These are phyloP conservation scores for Guillardia theta DNA, from an alignment of 78 protist genomes.

Conservation along the genomic window DNA sequence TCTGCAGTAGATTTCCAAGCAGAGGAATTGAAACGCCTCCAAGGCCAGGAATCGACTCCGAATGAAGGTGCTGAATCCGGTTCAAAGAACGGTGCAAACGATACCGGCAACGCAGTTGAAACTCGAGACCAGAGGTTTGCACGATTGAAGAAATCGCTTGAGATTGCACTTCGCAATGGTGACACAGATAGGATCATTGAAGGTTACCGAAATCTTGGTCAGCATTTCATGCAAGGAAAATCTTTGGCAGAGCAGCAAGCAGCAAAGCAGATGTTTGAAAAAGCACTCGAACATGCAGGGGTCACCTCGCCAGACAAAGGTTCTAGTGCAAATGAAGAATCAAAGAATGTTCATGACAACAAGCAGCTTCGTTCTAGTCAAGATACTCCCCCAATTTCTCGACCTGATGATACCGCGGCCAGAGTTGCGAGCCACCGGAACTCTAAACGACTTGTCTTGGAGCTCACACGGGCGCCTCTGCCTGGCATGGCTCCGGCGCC, in stretches of 20 bases:
- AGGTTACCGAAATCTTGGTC: not conserved
- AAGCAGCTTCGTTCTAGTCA: not conserved
- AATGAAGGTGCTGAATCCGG: too few relatives aligned
- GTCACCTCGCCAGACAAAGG: not conserved
- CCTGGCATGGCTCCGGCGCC: not conserved
- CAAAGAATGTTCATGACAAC: not conserved
- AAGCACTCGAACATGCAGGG: not conserved
- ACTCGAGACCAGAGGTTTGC: not conserved
- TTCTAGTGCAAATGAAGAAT: not conserved
- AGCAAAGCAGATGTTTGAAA: constrained; percentile 18
- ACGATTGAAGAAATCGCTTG: not conserved
- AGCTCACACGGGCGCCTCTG: not conserved
- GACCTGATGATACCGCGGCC: not conserved
- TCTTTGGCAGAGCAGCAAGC: constrained; percentile 12
- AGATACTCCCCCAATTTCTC: not conserved
- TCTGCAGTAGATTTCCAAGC: not conserved
- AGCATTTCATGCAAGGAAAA: constrained; percentile 5
- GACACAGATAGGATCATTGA: not conserved
- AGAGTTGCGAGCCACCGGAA: not conserved
- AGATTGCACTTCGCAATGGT: not conserved
- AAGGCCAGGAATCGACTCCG: too few relatives aligned
- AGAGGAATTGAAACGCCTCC: not conserved
- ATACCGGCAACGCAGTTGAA: not conserved
- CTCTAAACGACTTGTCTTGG: not conserved
- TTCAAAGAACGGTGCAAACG: not conserved